Percentiles rank a stretch among this genome's conserved stretches.
Conservation (phyloP, 2,329 filamentous ascomycete species). For the Lachnellula willkommii region DNA sequence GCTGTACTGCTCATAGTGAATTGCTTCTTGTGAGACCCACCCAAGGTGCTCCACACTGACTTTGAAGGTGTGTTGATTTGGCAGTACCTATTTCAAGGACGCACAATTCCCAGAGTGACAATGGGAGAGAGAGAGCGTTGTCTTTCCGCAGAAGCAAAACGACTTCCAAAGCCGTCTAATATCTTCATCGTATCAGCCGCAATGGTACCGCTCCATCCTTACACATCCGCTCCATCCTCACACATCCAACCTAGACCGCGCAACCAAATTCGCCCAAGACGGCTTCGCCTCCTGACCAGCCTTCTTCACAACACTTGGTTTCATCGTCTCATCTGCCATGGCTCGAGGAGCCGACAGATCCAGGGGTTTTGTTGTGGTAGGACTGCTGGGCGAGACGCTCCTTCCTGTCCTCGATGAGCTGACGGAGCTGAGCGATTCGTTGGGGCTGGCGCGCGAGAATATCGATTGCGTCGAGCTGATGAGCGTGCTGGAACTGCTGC, state of each 20-base stretch:
- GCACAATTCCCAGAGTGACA: too few species aligned
- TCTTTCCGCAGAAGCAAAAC: too few species aligned
- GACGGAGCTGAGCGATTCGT: constrained; percentile 17
- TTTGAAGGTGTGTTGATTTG: too few species aligned
- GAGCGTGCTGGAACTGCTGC: constrained; percentile 17
- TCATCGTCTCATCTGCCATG: background rate
- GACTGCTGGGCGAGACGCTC: constrained; percentile 17
- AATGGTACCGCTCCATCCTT: constrained; percentile 3
- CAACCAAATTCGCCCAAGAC: background rate
- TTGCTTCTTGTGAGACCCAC: too few species aligned
- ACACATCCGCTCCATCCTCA: constrained; percentile 6
- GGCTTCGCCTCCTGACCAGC: background rate
- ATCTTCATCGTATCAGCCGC: too few species aligned
- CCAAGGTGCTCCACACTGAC: too few species aligned
- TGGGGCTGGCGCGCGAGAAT: constrained; percentile 14
- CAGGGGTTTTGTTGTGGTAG: constrained; percentile 1
- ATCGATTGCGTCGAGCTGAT: constrained; percentile 16
- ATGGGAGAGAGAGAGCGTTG: too few species aligned
- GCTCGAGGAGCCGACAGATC: background rate
- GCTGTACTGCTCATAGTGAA: too few species aligned
- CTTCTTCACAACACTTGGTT: background rate
- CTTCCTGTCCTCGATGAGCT: constrained; percentile 4
- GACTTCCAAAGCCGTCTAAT: too few species aligned
- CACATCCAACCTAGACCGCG: background rate
- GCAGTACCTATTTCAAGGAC: too few species aligned